Evolutionary conservation across 2,329 filamentous ascomycete species (phyloP).

Genomic region (Metarhizium rileyi): DNA sequence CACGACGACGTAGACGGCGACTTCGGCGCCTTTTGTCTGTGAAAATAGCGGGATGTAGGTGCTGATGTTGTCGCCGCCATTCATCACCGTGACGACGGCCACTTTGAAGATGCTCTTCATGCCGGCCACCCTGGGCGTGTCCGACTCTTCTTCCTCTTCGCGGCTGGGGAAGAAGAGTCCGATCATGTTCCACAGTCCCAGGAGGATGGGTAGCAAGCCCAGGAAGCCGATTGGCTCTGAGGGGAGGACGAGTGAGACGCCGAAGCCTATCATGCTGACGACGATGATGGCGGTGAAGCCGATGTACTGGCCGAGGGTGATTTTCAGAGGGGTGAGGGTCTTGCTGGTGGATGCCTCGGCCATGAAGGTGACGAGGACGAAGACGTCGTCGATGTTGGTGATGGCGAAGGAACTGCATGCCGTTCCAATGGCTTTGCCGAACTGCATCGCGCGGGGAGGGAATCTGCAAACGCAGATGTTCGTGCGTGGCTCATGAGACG

Average conservation of each 20-base stretch:
- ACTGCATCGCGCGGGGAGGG: conserved; percentile 6
- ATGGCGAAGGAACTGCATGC: conserved; percentile 19
- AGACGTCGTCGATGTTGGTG: conserved; percentile 27
- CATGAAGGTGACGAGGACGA: conserved; percentile 27
- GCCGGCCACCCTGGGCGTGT: conserved; percentile 5
- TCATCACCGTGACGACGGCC: conserved; percentile 22
- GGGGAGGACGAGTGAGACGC: conserved; percentile 19
- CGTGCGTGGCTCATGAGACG: no score
- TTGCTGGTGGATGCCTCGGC: conserved; percentile 20
- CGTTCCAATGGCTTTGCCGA: conserved; percentile 16
- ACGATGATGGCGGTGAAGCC: conserved; percentile 24
- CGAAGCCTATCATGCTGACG: conserved; percentile 26
- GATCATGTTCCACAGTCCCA: conserved; percentile 21
- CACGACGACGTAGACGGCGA: conserved; percentile 22
- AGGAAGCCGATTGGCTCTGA: conserved; percentile 26
- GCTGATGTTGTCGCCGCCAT: conserved; percentile 26
- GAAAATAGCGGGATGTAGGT: conserved; percentile 25
- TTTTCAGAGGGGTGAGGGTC: conserved; percentile 13
- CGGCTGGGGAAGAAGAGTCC: conserved; percentile 11
- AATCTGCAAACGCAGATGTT: not conserved
- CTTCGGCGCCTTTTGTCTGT: conserved; percentile 19
- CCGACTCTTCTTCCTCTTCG: conserved; percentile 10
- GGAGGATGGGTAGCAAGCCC: conserved; percentile 21
- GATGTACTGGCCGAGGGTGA: conserved; percentile 18
- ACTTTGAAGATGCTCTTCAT: conserved; percentile 19